Evolutionary conservation across 2,329 filamentous ascomycete genomes (phyloP).

Genomic region (Cercospora canescens): DNA sequence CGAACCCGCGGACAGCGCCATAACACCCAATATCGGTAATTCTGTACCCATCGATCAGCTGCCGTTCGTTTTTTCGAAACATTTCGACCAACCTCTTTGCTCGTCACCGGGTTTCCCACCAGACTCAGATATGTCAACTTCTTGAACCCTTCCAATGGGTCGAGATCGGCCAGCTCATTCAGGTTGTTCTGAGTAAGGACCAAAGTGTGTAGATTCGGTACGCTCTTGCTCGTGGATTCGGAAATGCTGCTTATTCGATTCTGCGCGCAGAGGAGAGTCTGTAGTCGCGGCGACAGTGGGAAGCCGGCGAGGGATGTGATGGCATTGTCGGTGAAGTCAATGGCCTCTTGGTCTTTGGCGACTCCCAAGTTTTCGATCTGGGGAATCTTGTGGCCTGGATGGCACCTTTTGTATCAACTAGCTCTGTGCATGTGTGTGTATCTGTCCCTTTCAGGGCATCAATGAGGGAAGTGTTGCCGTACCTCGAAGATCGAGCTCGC

Average conservation of each 20-base stretch:
- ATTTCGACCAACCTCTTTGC: conserved; percentile 75
- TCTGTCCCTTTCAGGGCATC: conserved; percentile 83
- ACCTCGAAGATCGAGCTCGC: conserved; percentile 99
- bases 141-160: conserved; percentile 69
- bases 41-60: conserved; percentile 49
- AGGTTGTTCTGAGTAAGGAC: conserved; percentile 83
- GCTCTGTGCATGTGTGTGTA: conserved; percentile 71
- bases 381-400: conserved; percentile 91
- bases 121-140: conserved; percentile 78
- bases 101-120: conserved; percentile 83
- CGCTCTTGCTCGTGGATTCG: conserved; percentile 67
- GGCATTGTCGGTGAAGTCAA: conserved; percentile 98
- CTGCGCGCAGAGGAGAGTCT: conserved; percentile 82
- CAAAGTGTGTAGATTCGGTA: conserved; percentile 80
- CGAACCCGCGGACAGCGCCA: conserved; percentile 82
- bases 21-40: conserved; percentile 90
- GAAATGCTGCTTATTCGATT: conserved; percentile 87
- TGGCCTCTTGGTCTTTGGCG: conserved; percentile 89
- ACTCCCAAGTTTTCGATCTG: conserved; percentile 97
- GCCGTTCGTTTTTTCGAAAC: neutral
- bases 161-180: conserved; percentile 80
- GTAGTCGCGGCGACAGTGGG: conserved; percentile 83
- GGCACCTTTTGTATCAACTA: conserved; percentile 41
- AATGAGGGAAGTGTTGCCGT: conserved; percentile 52
- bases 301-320: conserved; percentile 89